Base-by-base conservation (phyloP, 495 filamentous ascomycete genomes). In the Daldinia concentrica region DNA sequence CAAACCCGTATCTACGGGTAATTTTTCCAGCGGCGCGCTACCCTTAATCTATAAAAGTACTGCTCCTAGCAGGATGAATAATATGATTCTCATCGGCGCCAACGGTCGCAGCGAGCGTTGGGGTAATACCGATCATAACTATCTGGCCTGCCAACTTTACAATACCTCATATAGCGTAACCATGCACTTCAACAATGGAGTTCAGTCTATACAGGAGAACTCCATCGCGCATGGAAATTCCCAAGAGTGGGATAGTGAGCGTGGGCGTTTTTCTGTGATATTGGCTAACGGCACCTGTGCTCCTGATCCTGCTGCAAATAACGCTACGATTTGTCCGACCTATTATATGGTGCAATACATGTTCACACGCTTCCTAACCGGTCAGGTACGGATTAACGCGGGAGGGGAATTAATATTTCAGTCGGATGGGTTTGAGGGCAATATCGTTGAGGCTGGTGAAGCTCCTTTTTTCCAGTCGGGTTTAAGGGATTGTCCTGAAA, bases 281-380 rank as follows among this genome's bases (percentile, higher is more conserved):
- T 41, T 63, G 12, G 22, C 1, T 39, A 61, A 55, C 39, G 59
- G 39, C 32, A 17, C 11, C 7, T 65, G 62, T 45, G 62, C 54
- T 15, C 62, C 62, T 19, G 62, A 65, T 19, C 62, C 62, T 22
- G 52, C 34, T 17, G 36, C 52, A 37, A 59, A 68, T 32, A 57
- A 59, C 58, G 50, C 27, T n/a, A 62, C 37, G 14, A 64, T 68
- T 34, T 72, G 69, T 48, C 69, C 59, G 34, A 66, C 65, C 17
- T 63, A 68, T 54, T 63, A 68, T 17, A 22, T 62, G 26, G 56
- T 52, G 1, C 65, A 68, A 32, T 34, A 41, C 19, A 8, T 68
- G 4, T 62, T 66, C 12, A 30, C 32, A 5, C 8, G 27, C 19
- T 72, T 72, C 27, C 55, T 48, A 48, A 11, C 19, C 3, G 43